Percentiles rank a stretch among this genome's conserved stretches.
phyloP scores from a whole-genome alignment of 1,284 basidiomycete species.

The Marasmius sp. region DNA sequence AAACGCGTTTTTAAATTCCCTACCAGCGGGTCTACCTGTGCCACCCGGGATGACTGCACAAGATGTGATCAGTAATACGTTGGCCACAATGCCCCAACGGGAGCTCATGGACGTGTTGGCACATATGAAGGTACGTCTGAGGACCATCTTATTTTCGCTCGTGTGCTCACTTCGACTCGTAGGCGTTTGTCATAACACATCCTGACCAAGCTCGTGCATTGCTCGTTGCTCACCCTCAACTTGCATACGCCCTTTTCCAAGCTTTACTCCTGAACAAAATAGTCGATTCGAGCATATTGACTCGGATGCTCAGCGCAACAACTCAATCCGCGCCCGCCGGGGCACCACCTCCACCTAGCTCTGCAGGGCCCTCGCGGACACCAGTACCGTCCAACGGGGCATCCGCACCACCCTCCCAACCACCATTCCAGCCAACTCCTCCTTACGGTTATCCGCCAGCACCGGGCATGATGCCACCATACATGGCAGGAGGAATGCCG shows the following conservation, averaged over 20 bases:
- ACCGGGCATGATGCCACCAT: conserved; percentile 29
- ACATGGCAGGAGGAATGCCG: conserved; percentile 29
- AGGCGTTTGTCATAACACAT: conserved; percentile 89
- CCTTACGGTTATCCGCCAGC: conserved; percentile 22
- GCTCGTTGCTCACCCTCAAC: conserved; percentile 84
- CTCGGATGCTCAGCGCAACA: conserved; percentile 53
- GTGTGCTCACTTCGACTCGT: conserved; percentile 5
- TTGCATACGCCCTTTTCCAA: conserved; percentile 96
- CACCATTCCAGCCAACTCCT: conserved; percentile 35
- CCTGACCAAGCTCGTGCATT: conserved; percentile 88
- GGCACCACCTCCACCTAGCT: conserved; percentile 24
- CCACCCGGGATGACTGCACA: conserved; percentile 75
- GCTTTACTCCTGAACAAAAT: conserved; percentile 93
- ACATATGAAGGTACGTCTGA: conserved; percentile 87
- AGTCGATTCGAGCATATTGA: conserved; percentile 83
- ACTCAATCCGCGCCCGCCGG: conserved; percentile 37
- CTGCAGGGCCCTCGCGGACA: conserved; percentile 31
- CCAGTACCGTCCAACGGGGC: conserved; percentile 21
- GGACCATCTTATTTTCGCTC: neutral
- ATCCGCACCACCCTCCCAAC: conserved; percentile 27
- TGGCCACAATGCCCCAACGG: conserved; percentile 81
- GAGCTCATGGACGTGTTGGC: conserved; percentile 95
- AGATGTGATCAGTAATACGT: conserved; percentile 86
- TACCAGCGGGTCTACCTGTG: conserved; percentile 81
- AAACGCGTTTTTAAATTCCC: conserved; percentile 55